phyloP scores from a whole-genome alignment of 495 filamentous ascomycete genomes.

The Penicillium ochrochloron region DNA sequence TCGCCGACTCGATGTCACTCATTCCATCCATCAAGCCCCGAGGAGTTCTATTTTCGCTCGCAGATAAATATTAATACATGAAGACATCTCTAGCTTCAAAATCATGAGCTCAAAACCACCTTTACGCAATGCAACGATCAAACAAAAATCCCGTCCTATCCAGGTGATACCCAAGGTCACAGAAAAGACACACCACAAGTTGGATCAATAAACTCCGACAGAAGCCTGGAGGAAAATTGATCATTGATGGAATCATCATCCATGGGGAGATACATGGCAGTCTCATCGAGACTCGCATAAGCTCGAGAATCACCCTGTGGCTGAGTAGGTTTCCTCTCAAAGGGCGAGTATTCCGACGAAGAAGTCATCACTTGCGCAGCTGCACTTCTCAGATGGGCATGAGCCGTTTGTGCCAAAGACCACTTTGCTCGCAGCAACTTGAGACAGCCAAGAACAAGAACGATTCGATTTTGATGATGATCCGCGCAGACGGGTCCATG shows the following conservation, averaged over 20 bases:
- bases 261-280: background rate
- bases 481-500: background rate
- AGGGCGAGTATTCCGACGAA: background rate
- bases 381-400: background rate
- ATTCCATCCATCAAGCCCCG: too few species aligned
- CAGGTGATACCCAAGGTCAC: background rate
- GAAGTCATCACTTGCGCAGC: background rate
- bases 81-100: background rate
- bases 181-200: background rate
- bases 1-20: too few species aligned
- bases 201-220: slow-evolving; percentile 11
- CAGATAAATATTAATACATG: background rate
- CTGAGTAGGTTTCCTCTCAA: background rate
- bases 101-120: background rate
- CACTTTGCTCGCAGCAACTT: slow-evolving; percentile 1
- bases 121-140: background rate
- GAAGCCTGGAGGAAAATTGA: background rate
- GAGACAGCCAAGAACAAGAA: background rate
- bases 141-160: too few species aligned
- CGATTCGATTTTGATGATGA: slow-evolving; percentile 11
- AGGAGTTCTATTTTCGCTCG: too few species aligned
- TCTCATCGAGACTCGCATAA: background rate
- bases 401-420: background rate
- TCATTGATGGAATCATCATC: slow-evolving; percentile 5
- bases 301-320: background rate